A percentile compares a stretch with the other conserved stretches of the same genome.
Evolutionary conservation across 345 rosid genomes (phyloP).

Genomic region (thale cress (Arabidopsis thaliana)): DNA sequence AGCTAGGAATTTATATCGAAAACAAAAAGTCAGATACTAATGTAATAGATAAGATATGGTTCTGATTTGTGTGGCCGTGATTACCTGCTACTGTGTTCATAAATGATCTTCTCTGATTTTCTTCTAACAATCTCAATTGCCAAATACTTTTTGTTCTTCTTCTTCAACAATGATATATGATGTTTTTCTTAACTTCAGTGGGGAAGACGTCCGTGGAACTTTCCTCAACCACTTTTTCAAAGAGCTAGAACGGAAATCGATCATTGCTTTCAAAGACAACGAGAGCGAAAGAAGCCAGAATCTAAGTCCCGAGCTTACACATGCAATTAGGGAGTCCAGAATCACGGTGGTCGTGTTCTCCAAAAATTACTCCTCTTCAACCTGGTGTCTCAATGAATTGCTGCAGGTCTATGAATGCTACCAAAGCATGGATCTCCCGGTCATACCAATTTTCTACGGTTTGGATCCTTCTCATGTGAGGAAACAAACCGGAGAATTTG

Average conservation of each 20-base stretch:
- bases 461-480: conserved; percentile 27
- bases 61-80: no score
- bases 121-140: no score
- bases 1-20: no score
- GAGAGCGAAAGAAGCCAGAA: neutral
- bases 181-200: conserved; percentile 19
- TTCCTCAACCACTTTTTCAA: conserved; percentile 21
- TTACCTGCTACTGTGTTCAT: no score
- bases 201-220: neutral
- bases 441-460: conserved; percentile 11
- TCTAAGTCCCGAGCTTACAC: neutral
- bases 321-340: no score
- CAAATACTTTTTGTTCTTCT: neutral
- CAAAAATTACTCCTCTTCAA: neutral
- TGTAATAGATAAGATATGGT: no score
- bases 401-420: no score
- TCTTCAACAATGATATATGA: neutral
- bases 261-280: conserved; percentile 8
- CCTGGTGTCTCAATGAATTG: conserved; percentile 16
- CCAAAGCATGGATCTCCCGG: neutral
- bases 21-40: no score
- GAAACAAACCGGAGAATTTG: conserved; percentile 18
- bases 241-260: conserved; percentile 9
- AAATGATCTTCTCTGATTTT: no score
- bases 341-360: neutral